phyloP scores from a whole-genome alignment of 2,329 filamentous ascomycete genomes.

The Aspergillus felis region DNA sequence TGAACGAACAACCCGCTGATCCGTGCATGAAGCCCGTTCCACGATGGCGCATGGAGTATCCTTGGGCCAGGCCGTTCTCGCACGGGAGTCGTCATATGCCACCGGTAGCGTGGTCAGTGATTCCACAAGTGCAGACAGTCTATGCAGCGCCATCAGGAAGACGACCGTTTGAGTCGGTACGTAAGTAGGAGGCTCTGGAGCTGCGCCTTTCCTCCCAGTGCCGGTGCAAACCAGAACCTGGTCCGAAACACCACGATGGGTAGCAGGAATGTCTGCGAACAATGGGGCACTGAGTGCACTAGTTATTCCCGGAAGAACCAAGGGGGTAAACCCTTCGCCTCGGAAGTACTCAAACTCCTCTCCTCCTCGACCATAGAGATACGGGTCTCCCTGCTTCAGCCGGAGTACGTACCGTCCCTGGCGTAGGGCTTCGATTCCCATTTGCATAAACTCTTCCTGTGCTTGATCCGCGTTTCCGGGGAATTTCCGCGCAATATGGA shows the following conservation, averaged over 20 bases:
- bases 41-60: slow-evolving; percentile 87
- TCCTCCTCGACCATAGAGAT: slow-evolving; percentile 89
- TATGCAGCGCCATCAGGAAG: slow-evolving; percentile 91
- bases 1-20: slow-evolving; percentile 88
- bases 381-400: slow-evolving; percentile 94
- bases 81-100: slow-evolving; percentile 23
- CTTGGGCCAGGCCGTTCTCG: slow-evolving; percentile 58
- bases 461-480: slow-evolving; percentile 93
- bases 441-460: slow-evolving; percentile 79
- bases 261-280: slow-evolving; percentile 82
- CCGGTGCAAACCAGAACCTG: slow-evolving; percentile 96
- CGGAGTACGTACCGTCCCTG: slow-evolving; percentile 77
- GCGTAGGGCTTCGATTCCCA: slow-evolving; percentile 66
- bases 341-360: slow-evolving; percentile 88
- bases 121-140: slow-evolving; percentile 68
- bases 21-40: slow-evolving; percentile 87
- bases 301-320: slow-evolving; percentile 85
- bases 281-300: slow-evolving; percentile 81
- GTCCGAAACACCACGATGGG: slow-evolving; percentile 84
- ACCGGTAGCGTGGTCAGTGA: slow-evolving; percentile 54
- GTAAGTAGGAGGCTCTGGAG: slow-evolving; percentile 77
- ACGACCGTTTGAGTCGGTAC: slow-evolving; percentile 76
- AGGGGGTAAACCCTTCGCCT: slow-evolving; percentile 62
- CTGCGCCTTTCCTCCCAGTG: slow-evolving; percentile 82
- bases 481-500: slow-evolving; percentile 94